Evolutionary conservation across 75 land plant genomes (phyloP), one percentile per base, ranked within the genome.

Genomic region (Cupressus sempervirens): DNA sequence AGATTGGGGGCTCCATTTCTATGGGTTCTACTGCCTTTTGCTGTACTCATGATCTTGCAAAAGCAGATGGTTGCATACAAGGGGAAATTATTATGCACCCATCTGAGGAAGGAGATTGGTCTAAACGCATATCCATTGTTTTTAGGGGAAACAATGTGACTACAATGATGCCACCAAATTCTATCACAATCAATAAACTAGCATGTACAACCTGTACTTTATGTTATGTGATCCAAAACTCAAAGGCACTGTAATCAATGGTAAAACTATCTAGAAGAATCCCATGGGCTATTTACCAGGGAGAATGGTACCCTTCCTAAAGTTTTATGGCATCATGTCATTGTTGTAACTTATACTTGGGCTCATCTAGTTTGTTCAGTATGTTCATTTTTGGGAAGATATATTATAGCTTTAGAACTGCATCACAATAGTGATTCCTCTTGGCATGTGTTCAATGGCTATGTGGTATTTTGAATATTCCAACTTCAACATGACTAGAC

Each of bases 361-460:
- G 43, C 84, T 91, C 10, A 14, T 86, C 15, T 91, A 91, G 92
- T 89, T 91, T 87, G 56, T 91, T 18, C 88, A 89, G 35, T 89
- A 84, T 86, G 80, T 89, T 30, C 85, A 88, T 18, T 82, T 83
- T 75, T 91, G 91, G 92, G 84, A 82, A 83, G 84, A 91, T 76
- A 89, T 85, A 16, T 81, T 87, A 43, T 88, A 91, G 88, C 88
- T 91, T 38, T 91, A 91, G 38, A 90, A 89, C 53, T 85, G 87
- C 34, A 89, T 91, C 36, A 91, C 92, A 8, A 77, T 85, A 20
- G 88, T 91, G 16, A 89, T 91, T 84, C 91, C 91, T 13, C 83
- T 91, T 45, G 92, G 92, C 62, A 91, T 91, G 92, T 84, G 85
- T 74, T 88, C 89, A 56, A 91, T 89, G 91, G 88, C 91, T 46